A percentile compares a stretch with the other conserved stretches of the same genome.
These are phyloP conservation scores for Syzygium syzygioides DNA, from an alignment of 441 rosid genomes.

Conservation along the genomic window DNA sequence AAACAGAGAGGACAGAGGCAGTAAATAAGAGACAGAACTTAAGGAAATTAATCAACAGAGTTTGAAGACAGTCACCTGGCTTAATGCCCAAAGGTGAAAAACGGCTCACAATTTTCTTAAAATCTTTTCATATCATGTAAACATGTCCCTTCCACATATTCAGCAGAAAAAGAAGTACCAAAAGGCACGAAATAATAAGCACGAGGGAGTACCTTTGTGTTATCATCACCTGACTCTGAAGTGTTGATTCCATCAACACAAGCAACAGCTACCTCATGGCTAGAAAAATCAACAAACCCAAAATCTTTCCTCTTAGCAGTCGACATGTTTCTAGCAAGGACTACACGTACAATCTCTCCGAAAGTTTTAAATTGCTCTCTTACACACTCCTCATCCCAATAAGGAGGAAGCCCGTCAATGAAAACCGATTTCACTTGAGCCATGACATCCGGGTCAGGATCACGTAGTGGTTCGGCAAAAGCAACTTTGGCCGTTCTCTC, in stretches of 20 bases:
- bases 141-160: not conserved
- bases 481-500: slow-evolving; percentile 73
- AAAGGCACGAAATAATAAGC: not conserved
- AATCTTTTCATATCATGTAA: not conserved
- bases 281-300: slow-evolving; percentile 54
- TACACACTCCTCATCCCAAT: slow-evolving; percentile 58
- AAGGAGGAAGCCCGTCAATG: slow-evolving; percentile 62
- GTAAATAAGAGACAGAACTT: not conserved
- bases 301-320: slow-evolving; percentile 66
- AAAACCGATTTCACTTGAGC: slow-evolving; percentile 61
- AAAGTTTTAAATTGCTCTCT: slow-evolving; percentile 33
- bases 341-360: slow-evolving; percentile 45
- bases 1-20: not conserved
- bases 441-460: slow-evolving; percentile 72
- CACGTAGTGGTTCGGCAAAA: slow-evolving; percentile 63
- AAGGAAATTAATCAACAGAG: not conserved
- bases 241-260: slow-evolving; percentile 52
- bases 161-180: not conserved
- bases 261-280: slow-evolving; percentile 50
- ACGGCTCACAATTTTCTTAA: not conserved
- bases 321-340: slow-evolving; percentile 58
- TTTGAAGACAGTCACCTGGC: not conserved
- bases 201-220: slow-evolving; percentile 33
- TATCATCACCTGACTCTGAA: slow-evolving; percentile 32
- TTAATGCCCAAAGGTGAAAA: not conserved